Evolutionary conservation across 257 asterid genomes (phyloP), one percentile per base, ranked within the genome.

Genomic region (Jaltomata sinuosa): DNA sequence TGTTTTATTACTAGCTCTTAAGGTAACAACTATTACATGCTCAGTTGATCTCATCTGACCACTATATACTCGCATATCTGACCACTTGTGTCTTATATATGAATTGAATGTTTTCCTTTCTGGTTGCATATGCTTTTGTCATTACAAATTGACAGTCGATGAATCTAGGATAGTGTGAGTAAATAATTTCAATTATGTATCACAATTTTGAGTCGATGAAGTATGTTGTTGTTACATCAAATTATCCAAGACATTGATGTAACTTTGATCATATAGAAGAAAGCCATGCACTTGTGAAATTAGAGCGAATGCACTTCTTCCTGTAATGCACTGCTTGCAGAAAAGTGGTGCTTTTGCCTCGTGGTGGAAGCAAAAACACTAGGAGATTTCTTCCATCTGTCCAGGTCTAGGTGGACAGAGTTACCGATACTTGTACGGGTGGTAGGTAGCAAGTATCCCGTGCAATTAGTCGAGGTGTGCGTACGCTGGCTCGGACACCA

Each of bases 1-100:
- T 77, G 27, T 96, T 84, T 49, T 94, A 34, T 92, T 96, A 38
- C 91, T 96, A 79, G 91, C 88, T 36, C 88, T 94, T 22, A 96
- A 96, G 98, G 99, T 96, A 77, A 87, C 67, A 27, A 16, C 15
- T 15, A 49, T 76, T 76, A 47, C 81, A 47, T 25, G 14, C 27
- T 47, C 36, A 5, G 11, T 38, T 38, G 54, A 71, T 11, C 32
- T 21, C 52, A 69, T n/a, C n/a, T 8, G 50, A 21, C 38, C 19
- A n/a, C 31, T 36, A 31, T 68, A 0, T 8, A 32, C 22, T 67
- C 10, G 14, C 22, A 8, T 15, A 31, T 16, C 25, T 16, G 7
- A 32, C 76, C 15, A 31, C 47, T 16, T 0, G 1, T 65, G 32
- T 32, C 76, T 7, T n/a, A 65, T 18, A 65, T 62, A 67, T 32